Conservation (phyloP, 2,329 filamentous ascomycete genomes). For the Botrytis fabae region DNA sequence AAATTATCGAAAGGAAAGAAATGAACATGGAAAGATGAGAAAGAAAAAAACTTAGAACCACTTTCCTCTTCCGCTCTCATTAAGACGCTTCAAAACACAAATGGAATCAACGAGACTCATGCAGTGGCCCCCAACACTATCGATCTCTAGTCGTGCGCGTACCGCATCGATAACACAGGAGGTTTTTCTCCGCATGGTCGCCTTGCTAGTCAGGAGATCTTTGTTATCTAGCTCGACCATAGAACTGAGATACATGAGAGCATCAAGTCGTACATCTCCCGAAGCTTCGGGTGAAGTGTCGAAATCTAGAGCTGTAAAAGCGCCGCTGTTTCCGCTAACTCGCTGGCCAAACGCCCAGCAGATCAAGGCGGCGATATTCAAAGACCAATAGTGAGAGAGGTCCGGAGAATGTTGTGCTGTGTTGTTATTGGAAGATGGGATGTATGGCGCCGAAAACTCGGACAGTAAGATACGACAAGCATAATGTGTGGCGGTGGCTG, state of each 20-base stretch:
- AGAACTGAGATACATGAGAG: conserved; percentile 41
- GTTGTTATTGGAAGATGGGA: neutral
- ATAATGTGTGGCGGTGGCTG: conserved; percentile 50
- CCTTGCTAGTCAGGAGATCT: conserved; percentile 42
- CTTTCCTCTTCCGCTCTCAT: conserved; percentile 47
- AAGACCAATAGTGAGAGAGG: conserved; percentile 54
- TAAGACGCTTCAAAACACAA: conserved; percentile 53
- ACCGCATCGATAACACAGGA: conserved; percentile 51
- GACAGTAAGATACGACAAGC: conserved; percentile 52
- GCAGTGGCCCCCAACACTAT: conserved; percentile 51
- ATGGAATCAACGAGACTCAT: conserved; percentile 55
- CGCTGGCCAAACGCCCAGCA: conserved; percentile 58
- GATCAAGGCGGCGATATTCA: conserved; percentile 59
- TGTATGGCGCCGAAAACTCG: conserved; percentile 45
- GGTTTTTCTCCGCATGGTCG: conserved; percentile 47
- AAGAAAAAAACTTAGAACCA: conserved; percentile 44
- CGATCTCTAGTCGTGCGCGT: conserved; percentile 49
- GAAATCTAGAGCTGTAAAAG: neutral
- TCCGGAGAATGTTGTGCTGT: conserved; percentile 18
- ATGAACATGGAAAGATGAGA: neutral
- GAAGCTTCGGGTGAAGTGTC: neutral
- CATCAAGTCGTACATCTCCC: conserved; percentile 29
- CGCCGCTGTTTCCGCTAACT: neutral
- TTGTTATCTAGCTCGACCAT: conserved; percentile 46
- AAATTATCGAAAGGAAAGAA: neutral